These are phyloP conservation scores for Amaranthus cruentus DNA, from an alignment of 148 eudicot genomes.

Conservation along the genomic window DNA sequence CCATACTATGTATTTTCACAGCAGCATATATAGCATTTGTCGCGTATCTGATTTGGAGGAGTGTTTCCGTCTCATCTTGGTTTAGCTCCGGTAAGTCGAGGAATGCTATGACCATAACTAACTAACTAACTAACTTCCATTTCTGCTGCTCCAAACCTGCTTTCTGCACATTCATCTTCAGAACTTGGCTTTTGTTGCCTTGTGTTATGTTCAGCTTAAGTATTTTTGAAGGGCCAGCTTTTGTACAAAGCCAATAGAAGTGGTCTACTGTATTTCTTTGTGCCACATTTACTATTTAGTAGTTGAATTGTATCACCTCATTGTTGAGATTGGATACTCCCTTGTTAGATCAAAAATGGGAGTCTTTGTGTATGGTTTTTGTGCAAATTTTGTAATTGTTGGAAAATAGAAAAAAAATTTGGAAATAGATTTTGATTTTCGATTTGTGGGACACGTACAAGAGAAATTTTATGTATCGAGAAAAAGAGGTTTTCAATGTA, in stretches of 20 bases:
- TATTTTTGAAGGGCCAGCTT: conserved; percentile 10
- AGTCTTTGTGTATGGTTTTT: too few relatives aligned
- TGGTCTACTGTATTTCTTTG: conserved; percentile 11
- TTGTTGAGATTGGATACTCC: too few relatives aligned
- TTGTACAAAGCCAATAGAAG: conserved; percentile 15
- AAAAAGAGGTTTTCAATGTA: too few relatives aligned
- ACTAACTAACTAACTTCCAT: conserved; percentile 8
- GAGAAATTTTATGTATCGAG: too few relatives aligned
- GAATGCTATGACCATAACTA: conserved; percentile 11
- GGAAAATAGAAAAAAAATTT: too few relatives aligned
- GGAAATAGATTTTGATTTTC: too few relatives aligned
- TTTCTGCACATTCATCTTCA: not conserved
- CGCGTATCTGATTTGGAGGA: conserved; percentile 37
- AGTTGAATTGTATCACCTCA: too few relatives aligned
- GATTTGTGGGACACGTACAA: too few relatives aligned
- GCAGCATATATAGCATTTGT: conserved; percentile 34
- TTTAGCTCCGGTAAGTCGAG: conserved; percentile 17
- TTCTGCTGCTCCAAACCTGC: not conserved
- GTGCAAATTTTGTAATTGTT: too few relatives aligned
- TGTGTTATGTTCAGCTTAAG: not conserved
- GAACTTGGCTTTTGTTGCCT: not conserved
- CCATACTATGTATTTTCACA: conserved; percentile 25
- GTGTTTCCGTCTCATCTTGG: conserved; percentile 34
- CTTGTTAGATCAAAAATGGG: too few relatives aligned
- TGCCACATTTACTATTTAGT: conserved; percentile 4